Percentiles rank a stretch among this genome's conserved stretches.
These are phyloP conservation scores for Gryganskiella cystojenkinii DNA, from an alignment of 192 early-diverging fungal genomes.

Conservation along the genomic window DNA sequence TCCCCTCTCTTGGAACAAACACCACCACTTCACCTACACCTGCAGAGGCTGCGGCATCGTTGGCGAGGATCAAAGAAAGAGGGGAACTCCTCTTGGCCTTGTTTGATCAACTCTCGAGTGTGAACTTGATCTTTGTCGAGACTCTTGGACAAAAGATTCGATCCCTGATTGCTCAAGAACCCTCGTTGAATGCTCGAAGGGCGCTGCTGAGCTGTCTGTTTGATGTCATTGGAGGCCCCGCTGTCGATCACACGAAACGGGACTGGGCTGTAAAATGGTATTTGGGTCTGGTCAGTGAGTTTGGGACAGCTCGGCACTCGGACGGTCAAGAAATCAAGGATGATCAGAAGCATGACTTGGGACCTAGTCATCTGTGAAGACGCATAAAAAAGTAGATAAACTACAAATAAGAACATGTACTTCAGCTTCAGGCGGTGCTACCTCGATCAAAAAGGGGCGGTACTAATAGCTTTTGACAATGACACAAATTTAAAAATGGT, in stretches of 20 bases:
- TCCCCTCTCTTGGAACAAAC: conserved; percentile 21
- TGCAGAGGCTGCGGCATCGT: neutral
- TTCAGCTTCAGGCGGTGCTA: too few relatives aligned
- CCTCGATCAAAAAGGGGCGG: too few relatives aligned
- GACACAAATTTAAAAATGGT: too few relatives aligned
- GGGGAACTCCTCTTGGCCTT: conserved; percentile 49
- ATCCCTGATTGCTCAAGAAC: conserved; percentile 30
- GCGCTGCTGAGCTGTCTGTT: conserved; percentile 43
- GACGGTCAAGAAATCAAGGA: neutral
- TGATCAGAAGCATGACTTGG: neutral
- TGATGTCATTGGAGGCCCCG: conserved; percentile 39
- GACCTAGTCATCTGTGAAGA: neutral
- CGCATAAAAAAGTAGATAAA: too few relatives aligned
- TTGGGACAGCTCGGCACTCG: conserved; percentile 2
- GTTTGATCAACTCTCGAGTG: conserved; percentile 51
- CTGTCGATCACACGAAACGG: conserved; percentile 49
- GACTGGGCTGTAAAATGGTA: conserved; percentile 53
- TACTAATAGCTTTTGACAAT: too few relatives aligned
- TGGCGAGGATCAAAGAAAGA: conserved; percentile 29
- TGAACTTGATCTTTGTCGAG: conserved; percentile 55
- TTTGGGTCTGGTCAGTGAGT: conserved; percentile 31
- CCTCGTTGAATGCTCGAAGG: conserved; percentile 10
- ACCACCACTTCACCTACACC: neutral
- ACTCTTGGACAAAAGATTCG: conserved; percentile 49
- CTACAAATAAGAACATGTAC: too few relatives aligned